Base-by-base conservation (phyloP, 2,329 filamentous ascomycete species). In the Fusarium sp. region DNA sequence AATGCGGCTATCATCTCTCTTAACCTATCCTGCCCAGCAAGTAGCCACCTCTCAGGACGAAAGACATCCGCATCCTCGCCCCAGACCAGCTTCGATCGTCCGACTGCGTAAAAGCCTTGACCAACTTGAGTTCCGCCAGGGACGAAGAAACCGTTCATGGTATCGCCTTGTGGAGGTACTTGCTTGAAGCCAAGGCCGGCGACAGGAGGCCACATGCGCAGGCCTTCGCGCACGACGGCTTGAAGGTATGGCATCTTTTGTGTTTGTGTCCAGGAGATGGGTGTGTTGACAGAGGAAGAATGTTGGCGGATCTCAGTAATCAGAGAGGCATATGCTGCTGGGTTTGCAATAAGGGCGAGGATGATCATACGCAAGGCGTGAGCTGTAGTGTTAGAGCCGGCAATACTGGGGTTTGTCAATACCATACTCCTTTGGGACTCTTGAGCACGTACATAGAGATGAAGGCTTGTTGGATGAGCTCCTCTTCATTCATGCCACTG, bases 311-410 rank as follows among this genome's bases (percentile, higher is more conserved):
- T 81, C 72, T 88, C 87, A 20, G 75, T 51, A 1, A 78, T 69
- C 1, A 88, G 74, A 7, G 68, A 65, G 4, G 71, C 55, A 69
- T 86, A 83, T 13, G 86, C 80, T 0, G 70, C 75, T 3, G 79
- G 77, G 24, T 83, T 81, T 40, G 83, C 85, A 41, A 84, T 81
- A 42, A 88, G 76, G 61, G 85, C 83, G 34, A 88, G 81, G 42
- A 89, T 61, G 7, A 82, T 86, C 64, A 84, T 81, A 4, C 87
- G 84, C 4, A 89, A 79, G 2, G 83, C 82, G 0, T 84, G 85
- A 0, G 87, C 87, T 0, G 87, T 88, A 0, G 87, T 88, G 77
- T 90, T 87, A 22, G 87, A 88, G 27, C 88, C 88, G 18, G 87
- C 87, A 73, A 88, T 86, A 67, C 85, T 87, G 44, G 2, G 6